These are phyloP conservation scores for Sarocladiaceae sp. DNA, from an alignment of 2,329 filamentous ascomycete genomes.

Conservation along the genomic window DNA sequence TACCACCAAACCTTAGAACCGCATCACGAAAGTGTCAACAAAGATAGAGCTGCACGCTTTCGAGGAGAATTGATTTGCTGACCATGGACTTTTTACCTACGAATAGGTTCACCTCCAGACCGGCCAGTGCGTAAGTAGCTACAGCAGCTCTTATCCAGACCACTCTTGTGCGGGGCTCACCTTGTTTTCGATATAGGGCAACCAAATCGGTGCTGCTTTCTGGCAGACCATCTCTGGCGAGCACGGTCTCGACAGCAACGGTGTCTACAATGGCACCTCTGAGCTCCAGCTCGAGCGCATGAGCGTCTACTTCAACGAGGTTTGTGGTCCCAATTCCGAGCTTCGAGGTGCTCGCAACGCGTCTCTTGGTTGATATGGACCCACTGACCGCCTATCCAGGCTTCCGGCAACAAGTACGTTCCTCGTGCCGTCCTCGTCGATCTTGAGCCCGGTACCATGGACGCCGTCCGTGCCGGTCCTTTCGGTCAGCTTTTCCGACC, in stretches of 20 bases:
- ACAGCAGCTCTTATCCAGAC: constrained; percentile 5
- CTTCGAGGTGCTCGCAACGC: background rate
- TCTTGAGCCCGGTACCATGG: constrained; percentile 99
- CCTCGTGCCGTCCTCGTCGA: constrained; percentile 99
- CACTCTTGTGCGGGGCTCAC: constrained; percentile 29
- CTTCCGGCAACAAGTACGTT: constrained; percentile 97
- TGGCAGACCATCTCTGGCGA: constrained; percentile 87
- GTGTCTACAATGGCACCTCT: constrained; percentile 97
- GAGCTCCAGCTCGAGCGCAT: constrained; percentile 99
- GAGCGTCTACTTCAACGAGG: constrained; percentile 97
- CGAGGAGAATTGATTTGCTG: constrained; percentile 36
- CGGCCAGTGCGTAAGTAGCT: constrained; percentile 84
- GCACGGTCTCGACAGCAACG: constrained; percentile 96
- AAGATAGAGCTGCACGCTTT: background rate
- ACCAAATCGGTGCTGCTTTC: constrained; percentile 99
- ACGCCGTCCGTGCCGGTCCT: constrained; percentile 94
- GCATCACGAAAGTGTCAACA: background rate
- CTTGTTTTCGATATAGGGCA: constrained; percentile 62
- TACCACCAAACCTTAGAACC: constrained; percentile 4
- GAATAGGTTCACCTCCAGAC: constrained; percentile 98
- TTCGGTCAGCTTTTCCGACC: constrained; percentile 99
- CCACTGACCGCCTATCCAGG: constrained; percentile 45
- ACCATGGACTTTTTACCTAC: constrained; percentile 45
- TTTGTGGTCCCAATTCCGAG: constrained; percentile 24
- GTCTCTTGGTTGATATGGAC: background rate